These are phyloP conservation scores for Podaxis carcinomalis DNA, from an alignment of 768 basidiomycete species.

Conservation along the genomic window DNA sequence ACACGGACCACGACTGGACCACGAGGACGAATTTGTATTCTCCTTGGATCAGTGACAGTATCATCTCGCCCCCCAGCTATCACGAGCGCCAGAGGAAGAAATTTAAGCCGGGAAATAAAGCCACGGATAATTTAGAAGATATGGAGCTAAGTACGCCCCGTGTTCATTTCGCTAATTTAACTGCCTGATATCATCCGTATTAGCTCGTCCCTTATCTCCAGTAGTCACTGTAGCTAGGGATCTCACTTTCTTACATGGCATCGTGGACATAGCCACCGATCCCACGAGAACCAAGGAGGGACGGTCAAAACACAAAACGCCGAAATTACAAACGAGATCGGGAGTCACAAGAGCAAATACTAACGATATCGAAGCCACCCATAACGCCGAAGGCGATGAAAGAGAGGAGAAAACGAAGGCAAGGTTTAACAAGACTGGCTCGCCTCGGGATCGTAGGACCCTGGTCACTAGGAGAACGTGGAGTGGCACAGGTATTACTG, in stretches of 20 bases:
- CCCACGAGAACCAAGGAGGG: not conserved
- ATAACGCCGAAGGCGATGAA: not conserved
- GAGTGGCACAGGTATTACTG: constrained; percentile 28
- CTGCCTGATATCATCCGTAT: not conserved
- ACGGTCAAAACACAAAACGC: not conserved
- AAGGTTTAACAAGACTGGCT: not conserved
- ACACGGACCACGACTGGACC: not conserved
- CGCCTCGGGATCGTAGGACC: not conserved
- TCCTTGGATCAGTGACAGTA: constrained; percentile 37
- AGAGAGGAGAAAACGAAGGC: not conserved
- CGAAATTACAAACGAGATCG: not conserved
- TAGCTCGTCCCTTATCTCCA: not conserved
- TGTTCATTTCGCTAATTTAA: not conserved
- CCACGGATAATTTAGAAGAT: not conserved
- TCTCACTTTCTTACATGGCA: not conserved
- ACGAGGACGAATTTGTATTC: constrained; percentile 10
- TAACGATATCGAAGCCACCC: not conserved
- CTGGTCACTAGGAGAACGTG: constrained; percentile 26
- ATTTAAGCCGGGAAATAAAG: not conserved
- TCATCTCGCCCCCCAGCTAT: constrained; percentile 38
- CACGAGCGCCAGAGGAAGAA: constrained; percentile 17
- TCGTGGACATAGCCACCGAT: not conserved
- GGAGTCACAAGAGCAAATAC: not conserved
- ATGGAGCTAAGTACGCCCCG: not conserved
- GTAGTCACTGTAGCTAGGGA: too few species aligned